Evolutionary conservation across 495 filamentous ascomycete species (phyloP).

Genomic region (Evansstolkia leycettana): DNA sequence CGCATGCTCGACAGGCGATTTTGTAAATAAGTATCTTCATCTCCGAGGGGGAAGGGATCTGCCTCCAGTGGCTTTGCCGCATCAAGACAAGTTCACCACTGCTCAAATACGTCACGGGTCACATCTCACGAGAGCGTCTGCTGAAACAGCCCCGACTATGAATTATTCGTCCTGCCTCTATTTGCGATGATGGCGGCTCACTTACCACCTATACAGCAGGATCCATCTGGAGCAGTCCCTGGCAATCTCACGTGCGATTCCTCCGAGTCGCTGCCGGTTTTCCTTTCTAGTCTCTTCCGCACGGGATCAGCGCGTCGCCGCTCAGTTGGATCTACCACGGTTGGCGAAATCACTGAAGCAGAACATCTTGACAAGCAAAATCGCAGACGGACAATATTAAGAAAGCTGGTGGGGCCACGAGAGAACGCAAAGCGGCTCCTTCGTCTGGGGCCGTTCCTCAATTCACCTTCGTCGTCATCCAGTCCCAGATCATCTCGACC

Average conservation of each 20-base stretch:
- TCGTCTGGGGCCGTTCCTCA: constrained; percentile 23
- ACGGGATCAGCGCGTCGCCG: constrained; percentile 16
- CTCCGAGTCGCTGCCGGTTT: background rate
- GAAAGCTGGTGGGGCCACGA: constrained; percentile 35
- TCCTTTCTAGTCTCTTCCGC: constrained; percentile 13
- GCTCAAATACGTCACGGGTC: too few relatives aligned
- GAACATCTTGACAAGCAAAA: constrained; percentile 16
- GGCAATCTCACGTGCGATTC: background rate
- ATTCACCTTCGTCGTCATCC: constrained; percentile 14
- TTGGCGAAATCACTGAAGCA: constrained; percentile 12
- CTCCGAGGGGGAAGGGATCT: too few relatives aligned
- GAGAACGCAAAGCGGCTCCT: constrained; percentile 40
- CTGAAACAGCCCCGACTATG: too few relatives aligned
- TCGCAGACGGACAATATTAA: constrained; percentile 22
- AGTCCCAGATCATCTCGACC: constrained; percentile 10
- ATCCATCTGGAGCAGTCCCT: background rate
- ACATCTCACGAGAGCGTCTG: too few relatives aligned
- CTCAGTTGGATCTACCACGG: constrained; percentile 5
- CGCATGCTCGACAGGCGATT: too few relatives aligned
- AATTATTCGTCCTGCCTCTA: too few relatives aligned
- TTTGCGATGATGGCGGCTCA: background rate
- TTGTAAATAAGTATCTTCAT: too few relatives aligned
- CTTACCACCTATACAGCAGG: background rate
- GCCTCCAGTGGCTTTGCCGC: too few relatives aligned
- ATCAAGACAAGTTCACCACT: too few relatives aligned